A percentile compares a stretch with the other conserved stretches of the same genome.
These are phyloP conservation scores for Marasmius sp. DNA, from an alignment of 1,284 basidiomycete genomes.

Conservation along the genomic window DNA sequence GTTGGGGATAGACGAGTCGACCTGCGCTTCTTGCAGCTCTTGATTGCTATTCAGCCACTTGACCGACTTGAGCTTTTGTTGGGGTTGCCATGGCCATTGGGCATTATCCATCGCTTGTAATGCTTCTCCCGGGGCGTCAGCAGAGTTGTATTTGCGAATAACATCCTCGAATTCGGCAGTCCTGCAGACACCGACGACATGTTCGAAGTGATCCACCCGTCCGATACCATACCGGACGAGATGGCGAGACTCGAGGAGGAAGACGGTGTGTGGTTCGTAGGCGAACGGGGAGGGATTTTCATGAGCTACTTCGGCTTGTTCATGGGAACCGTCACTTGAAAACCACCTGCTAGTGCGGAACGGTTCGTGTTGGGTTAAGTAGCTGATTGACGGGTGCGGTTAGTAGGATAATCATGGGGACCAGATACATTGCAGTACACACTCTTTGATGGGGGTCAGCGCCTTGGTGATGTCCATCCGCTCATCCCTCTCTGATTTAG, in stretches of 20 bases:
- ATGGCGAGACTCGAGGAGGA: constrained; percentile 38
- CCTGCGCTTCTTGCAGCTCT: constrained; percentile 3
- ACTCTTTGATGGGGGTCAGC: constrained; percentile 41
- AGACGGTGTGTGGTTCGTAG: constrained; percentile 42
- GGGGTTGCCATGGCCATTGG: constrained; percentile 25
- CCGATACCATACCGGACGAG: constrained; percentile 29
- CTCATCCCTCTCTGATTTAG: constrained; percentile 44
- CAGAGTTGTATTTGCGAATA: constrained; percentile 30
- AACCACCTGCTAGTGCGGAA: constrained; percentile 39
- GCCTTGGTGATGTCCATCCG: constrained; percentile 36
- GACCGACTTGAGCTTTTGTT: neutral
- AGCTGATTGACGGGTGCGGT: constrained; percentile 24
- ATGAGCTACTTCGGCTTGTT: constrained; percentile 26
- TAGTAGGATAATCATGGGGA: neutral
- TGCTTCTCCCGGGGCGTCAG: constrained; percentile 11
- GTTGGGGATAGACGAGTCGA: neutral
- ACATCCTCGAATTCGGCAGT: constrained; percentile 31
- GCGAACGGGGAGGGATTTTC: constrained; percentile 31
- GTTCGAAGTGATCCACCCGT: constrained; percentile 31
- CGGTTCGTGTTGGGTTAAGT: constrained; percentile 40
- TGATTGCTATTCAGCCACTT: constrained; percentile 1
- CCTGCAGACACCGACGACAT: constrained; percentile 36
- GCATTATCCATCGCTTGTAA: constrained; percentile 39
- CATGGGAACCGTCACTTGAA: constrained; percentile 32
- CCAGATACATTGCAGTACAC: constrained; percentile 11